Percentiles rank a stretch among this genome's conserved stretches.
Conservation (phyloP, 2,329 filamentous ascomycete species). For the Pestalotiopsis sp. region DNA sequence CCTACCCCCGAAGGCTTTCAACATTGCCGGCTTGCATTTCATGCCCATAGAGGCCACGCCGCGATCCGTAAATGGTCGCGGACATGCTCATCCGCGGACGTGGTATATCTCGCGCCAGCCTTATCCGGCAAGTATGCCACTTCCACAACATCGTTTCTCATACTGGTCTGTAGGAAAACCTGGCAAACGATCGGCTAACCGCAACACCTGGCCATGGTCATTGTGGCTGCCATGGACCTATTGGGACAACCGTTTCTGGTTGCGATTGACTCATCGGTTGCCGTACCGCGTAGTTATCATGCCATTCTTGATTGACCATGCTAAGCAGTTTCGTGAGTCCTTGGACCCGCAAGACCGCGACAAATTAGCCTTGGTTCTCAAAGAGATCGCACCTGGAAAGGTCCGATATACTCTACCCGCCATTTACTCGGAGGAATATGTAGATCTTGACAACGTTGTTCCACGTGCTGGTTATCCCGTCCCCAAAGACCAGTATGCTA, state of each 20-base stretch:
- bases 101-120: conserved; percentile 53
- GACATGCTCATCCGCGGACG: conserved; percentile 20
- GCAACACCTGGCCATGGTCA: conserved; percentile 27
- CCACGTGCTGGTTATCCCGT: conserved; percentile 22
- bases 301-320: conserved; percentile 47
- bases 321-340: conserved; percentile 50
- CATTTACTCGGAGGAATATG: conserved; percentile 48
- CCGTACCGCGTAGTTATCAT: conserved; percentile 44
- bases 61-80: conserved; percentile 8
- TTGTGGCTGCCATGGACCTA: conserved; percentile 38
- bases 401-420: conserved; percentile 58
- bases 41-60: conserved; percentile 35
- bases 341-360: conserved; percentile 35
- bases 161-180: conserved; percentile 20
- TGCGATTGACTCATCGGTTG: conserved; percentile 48
- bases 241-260: conserved; percentile 67
- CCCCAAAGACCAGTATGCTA: neutral
- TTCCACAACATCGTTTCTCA: conserved; percentile 25
- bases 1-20: conserved; percentile 46
- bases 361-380: conserved; percentile 46
- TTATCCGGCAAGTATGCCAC: conserved; percentile 42
- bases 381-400: conserved; percentile 55
- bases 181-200: conserved; percentile 11
- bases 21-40: conserved; percentile 50
- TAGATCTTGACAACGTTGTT: conserved; percentile 23